Evolutionary conservation across 768 basidiomycete genomes (phyloP), one percentile per base, ranked within the genome.

Genomic region (Rhodosporidiobolus odoratus): DNA sequence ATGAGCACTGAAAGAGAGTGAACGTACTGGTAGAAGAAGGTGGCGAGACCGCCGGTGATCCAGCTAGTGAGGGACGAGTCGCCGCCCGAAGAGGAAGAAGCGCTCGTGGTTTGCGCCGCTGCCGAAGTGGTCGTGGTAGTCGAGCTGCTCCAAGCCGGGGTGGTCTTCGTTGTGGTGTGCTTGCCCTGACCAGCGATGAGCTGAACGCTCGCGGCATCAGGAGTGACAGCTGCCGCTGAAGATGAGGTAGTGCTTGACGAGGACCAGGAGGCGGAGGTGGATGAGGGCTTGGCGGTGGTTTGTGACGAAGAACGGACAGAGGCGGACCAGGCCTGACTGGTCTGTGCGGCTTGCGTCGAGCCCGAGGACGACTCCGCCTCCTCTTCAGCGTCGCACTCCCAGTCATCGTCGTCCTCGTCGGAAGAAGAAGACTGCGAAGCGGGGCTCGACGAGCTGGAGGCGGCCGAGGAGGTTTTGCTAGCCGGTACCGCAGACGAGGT

Each of bases 1-100:
- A 41, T 5, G 53, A 45, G 41, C 16, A 21, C 34, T 35, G 50
- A 53, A 21, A 27, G 84, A n/a, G 80, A 17, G 27, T 23, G 21
- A 58, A 57, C 53, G n/a, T 23, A 58, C 69, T 66, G 48, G 32
- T 43, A 47, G 54, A 45, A 68, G 68, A 50, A 69, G 8, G 68
- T 69, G 0, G 65, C 68, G n/a, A 37, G 19, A 1, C 72, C 64
- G 21, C 69, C 72, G 25, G 54, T 59, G 60, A 72, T n/a, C 38
- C 43, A 37, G 25, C 61, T 43, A 27, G 47, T 16, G 27, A 57
- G 45, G 30, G 45, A 19, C 17, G 34, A 52, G 9, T 34, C 34
- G 2, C 60, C 40, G 0, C 53, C 27, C 0, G 68, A 66, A 3
- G 72, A 54, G 1, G 67, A 62, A n/a, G n/a, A n/a, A n/a, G n/a